These are phyloP conservation scores for Handroanthus guayacan DNA, from an alignment of 257 asterid species.

Conservation along the genomic window DNA sequence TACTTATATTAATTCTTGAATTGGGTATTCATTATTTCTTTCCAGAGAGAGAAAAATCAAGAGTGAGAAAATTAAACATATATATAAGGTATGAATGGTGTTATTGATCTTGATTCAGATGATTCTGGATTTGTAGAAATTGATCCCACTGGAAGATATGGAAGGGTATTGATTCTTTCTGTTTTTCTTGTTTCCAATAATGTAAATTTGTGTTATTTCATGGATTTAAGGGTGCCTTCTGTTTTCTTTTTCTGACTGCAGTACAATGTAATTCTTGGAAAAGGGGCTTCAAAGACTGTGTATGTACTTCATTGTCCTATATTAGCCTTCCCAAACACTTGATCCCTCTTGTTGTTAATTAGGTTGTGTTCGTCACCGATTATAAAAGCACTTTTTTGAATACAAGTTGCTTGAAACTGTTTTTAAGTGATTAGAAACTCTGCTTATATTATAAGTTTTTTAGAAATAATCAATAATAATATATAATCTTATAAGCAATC, in stretches of 20 bases:
- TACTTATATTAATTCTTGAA: slow-evolving; percentile 30
- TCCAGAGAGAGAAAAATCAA: slow-evolving; percentile 1
- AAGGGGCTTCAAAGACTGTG: slow-evolving; percentile 90
- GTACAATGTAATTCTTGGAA: slow-evolving; percentile 89
- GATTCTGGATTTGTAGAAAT: slow-evolving; percentile 79
- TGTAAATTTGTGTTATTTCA: slow-evolving; percentile 16
- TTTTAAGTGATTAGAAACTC: no score
- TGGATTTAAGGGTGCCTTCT: slow-evolving; percentile 13
- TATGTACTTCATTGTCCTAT: slow-evolving; percentile 44
- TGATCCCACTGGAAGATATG: slow-evolving; percentile 95
- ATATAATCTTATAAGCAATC: no score
- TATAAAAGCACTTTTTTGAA: no score
- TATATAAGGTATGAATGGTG: slow-evolving; percentile 62
- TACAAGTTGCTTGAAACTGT: no score
- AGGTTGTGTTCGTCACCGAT: background rate
- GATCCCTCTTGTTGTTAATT: background rate
- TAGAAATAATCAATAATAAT: no score
- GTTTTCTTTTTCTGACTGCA: slow-evolving; percentile 45
- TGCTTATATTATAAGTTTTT: no score
- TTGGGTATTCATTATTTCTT: slow-evolving; percentile 28
- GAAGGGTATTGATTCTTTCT: slow-evolving; percentile 61
- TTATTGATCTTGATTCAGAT: slow-evolving; percentile 60
- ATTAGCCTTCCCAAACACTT: slow-evolving; percentile 30
- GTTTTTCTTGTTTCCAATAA: background rate
- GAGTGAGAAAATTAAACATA: slow-evolving; percentile 4